phyloP scores from a whole-genome alignment of 2,329 filamentous ascomycete species.

The Phyllosticta citriasiana region DNA sequence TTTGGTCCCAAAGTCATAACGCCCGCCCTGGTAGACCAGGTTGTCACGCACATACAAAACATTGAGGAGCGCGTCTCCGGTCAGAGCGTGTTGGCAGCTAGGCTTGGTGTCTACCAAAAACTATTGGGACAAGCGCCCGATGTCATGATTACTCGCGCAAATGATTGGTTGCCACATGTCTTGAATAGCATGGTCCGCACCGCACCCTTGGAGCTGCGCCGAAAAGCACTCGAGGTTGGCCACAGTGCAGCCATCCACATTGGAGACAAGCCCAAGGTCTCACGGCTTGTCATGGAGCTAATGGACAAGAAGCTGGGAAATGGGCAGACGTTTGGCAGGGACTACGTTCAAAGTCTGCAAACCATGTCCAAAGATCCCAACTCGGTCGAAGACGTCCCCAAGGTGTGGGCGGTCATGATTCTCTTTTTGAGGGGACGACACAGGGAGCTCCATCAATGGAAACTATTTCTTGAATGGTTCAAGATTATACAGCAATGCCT shows the following conservation, averaged over 20 bases:
- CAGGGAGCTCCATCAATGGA: constrained; percentile 55
- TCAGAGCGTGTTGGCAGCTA: constrained; percentile 68
- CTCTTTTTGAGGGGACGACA: constrained; percentile 60
- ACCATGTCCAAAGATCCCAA: constrained; percentile 53
- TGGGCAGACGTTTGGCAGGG: constrained; percentile 56
- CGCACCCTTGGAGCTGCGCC: constrained; percentile 63
- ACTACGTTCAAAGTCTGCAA: constrained; percentile 56
- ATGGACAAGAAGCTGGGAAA: constrained; percentile 43
- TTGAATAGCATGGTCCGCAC: constrained; percentile 70
- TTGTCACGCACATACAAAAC: constrained; percentile 60
- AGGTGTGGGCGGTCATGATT: constrained; percentile 79
- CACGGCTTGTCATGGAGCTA: constrained; percentile 56
- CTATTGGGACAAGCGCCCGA: constrained; percentile 61
- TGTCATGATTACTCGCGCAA: constrained; percentile 58
- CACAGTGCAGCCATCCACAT: constrained; percentile 59
- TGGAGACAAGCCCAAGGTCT: constrained; percentile 58
- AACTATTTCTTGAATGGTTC: constrained; percentile 64
- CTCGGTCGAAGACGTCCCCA: constrained; percentile 59
- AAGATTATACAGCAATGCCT: constrained; percentile 73
- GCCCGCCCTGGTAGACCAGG: constrained; percentile 54
- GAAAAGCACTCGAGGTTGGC: constrained; percentile 64
- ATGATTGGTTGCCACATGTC: constrained; percentile 73
- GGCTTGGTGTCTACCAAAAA: constrained; percentile 68
- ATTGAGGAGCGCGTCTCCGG: constrained; percentile 67
- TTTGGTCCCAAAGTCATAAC: constrained; percentile 70